Evolutionary conservation across 2,329 filamentous ascomycete species (phyloP).

Genomic region (Tolypocladium tropicale): DNA sequence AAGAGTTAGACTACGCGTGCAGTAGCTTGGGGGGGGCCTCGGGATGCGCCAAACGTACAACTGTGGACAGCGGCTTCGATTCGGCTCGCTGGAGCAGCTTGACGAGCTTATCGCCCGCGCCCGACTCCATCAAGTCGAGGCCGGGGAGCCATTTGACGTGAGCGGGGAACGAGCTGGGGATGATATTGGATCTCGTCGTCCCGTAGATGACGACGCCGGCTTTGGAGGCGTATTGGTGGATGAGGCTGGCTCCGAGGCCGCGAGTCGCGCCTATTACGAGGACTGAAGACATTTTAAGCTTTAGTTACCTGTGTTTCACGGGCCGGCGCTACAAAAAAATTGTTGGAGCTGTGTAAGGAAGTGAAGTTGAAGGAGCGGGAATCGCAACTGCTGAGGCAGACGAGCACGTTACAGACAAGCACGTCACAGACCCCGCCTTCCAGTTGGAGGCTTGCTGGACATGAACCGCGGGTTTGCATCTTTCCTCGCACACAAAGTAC

Average conservation of each 20-base stretch:
- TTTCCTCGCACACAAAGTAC: neutral
- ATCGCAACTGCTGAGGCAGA: neutral
- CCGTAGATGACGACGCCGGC: slow-evolving; percentile 42
- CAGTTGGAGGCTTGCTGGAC: neutral
- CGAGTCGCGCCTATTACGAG: slow-evolving; percentile 60
- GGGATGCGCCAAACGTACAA: slow-evolving; percentile 28
- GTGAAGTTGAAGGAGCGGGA: neutral
- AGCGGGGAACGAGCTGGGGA: slow-evolving; percentile 30
- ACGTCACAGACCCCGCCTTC: neutral
- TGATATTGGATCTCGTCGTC: slow-evolving; percentile 40
- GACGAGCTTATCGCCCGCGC: slow-evolving; percentile 37
- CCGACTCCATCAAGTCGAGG: slow-evolving; percentile 42
- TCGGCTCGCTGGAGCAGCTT: slow-evolving; percentile 23
- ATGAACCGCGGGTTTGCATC: neutral
- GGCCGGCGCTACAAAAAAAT: neutral
- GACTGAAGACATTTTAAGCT: slow-evolving; percentile 32
- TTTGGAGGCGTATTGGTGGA: slow-evolving; percentile 43
- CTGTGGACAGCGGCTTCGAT: slow-evolving; percentile 28
- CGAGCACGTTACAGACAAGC: neutral
- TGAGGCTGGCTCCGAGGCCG: slow-evolving; percentile 54
- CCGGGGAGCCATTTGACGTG: slow-evolving; percentile 45
- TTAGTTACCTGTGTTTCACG: neutral
- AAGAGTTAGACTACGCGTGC: neutral
- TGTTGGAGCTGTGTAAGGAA: neutral
- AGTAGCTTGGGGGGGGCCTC: too few relatives aligned